These are phyloP conservation scores for Nemophila menziesii DNA, from an alignment of 257 asterid genomes.

Conservation along the genomic window DNA sequence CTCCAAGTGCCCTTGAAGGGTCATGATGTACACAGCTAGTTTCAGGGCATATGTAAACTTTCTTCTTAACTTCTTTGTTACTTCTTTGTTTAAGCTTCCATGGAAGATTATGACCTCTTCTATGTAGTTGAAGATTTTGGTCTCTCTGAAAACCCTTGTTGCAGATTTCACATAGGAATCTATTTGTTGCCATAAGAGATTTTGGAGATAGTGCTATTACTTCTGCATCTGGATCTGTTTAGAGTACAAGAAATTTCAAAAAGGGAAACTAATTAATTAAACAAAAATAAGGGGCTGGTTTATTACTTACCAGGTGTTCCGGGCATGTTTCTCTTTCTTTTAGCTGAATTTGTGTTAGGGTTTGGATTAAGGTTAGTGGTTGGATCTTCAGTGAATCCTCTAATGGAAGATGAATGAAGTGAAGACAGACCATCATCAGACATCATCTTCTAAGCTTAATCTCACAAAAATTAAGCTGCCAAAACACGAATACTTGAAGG, in stretches of 20 bases:
- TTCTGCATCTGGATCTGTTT: slow-evolving; percentile 89
- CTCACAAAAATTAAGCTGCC: neutral
- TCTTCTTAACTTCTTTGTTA: slow-evolving; percentile 57
- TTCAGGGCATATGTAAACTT: slow-evolving; percentile 86
- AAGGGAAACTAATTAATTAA: neutral
- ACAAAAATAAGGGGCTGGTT: neutral
- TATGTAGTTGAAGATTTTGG: slow-evolving; percentile 80
- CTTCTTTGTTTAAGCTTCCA: slow-evolving; percentile 83
- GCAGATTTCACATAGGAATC: slow-evolving; percentile 84
- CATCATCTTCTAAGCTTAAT: slow-evolving; percentile 38
- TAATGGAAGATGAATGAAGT: slow-evolving; percentile 31
- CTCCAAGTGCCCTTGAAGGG: slow-evolving; percentile 77
- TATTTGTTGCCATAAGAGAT: slow-evolving; percentile 83
- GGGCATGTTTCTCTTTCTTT: slow-evolving; percentile 74
- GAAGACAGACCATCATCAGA: slow-evolving; percentile 55
- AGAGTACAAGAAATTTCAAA: neutral
- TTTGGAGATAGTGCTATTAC: slow-evolving; percentile 81
- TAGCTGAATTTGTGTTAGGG: slow-evolving; percentile 27
- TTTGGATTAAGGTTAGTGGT: slow-evolving; percentile 15
- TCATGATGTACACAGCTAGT: slow-evolving; percentile 75
- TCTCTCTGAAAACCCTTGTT: slow-evolving; percentile 93
- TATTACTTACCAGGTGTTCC: slow-evolving; percentile 58
- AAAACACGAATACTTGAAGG: too few species aligned
- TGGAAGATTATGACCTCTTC: slow-evolving; percentile 87
- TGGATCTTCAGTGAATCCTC: slow-evolving; percentile 62